Conservation (phyloP, 78 protist genomes). For the Trichosphaerium sp. region DNA sequence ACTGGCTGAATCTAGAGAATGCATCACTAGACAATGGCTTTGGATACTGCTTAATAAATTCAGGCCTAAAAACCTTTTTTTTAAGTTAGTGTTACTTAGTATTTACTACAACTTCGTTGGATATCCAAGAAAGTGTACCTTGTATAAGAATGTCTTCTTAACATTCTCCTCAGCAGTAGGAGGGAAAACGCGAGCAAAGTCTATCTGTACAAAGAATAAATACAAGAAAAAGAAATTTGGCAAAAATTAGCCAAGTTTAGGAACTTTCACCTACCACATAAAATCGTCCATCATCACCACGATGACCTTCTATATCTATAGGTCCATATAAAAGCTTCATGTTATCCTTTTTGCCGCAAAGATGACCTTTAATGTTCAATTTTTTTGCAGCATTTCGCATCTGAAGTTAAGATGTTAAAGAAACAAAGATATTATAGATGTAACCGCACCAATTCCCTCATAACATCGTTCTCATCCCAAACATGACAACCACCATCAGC, state of each 20-base stretch:
- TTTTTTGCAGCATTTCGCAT: constrained; percentile 37
- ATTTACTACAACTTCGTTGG: background rate
- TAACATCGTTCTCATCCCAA: background rate
- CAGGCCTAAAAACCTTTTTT: constrained; percentile 38
- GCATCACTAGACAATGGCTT: constrained; percentile 31
- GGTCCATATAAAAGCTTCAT: constrained; percentile 44
- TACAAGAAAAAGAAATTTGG: too few species aligned
- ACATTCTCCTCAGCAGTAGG: constrained; percentile 11
- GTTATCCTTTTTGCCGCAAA: constrained; percentile 1
- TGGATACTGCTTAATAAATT: constrained; percentile 40
- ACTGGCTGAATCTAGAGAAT: constrained; percentile 37
- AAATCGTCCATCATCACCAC: constrained; percentile 20
- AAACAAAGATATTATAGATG: too few species aligned
- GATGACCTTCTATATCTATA: constrained; percentile 50
- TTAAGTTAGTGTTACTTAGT: background rate
- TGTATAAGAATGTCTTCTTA: background rate
- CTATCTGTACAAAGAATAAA: too few species aligned
- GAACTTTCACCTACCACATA: too few species aligned
- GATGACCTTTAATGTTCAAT: constrained; percentile 44
- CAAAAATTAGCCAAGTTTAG: too few species aligned
- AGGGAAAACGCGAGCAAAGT: constrained; percentile 50
- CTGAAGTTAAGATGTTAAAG: background rate
- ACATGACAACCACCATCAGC: constrained; percentile 33
- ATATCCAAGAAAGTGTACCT: background rate
- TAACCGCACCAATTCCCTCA: too few species aligned